A percentile compares a stretch with the other conserved stretches of the same genome.
phyloP scores from a whole-genome alignment of 2,329 filamentous ascomycete genomes.

The Ascochyta viciae-villosae region DNA sequence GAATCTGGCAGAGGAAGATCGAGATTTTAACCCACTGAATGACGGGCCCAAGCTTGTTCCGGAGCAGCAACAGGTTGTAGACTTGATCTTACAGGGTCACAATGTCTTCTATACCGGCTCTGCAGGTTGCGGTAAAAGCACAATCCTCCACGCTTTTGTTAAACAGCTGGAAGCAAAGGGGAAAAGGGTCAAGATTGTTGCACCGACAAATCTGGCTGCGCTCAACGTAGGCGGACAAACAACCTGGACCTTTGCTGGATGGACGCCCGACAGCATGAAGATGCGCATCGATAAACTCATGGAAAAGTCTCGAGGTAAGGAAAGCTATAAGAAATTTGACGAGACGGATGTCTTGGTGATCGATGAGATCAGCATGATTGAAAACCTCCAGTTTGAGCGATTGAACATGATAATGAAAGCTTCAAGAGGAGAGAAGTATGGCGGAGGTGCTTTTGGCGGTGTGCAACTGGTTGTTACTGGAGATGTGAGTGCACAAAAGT shows the following conservation, averaged over 20 bases:
- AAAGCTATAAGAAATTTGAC: conserved; percentile 39
- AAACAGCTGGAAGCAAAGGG: conserved; percentile 46
- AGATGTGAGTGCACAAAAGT: conserved; percentile 47
- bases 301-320: conserved; percentile 40
- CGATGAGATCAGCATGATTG: conserved; percentile 72
- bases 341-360: conserved; percentile 65
- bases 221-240: conserved; percentile 64
- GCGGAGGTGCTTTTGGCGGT: conserved; percentile 52
- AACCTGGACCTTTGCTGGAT: conserved; percentile 64
- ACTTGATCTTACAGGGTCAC: conserved; percentile 58
- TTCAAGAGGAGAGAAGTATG: conserved; percentile 28
- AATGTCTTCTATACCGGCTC: conserved; percentile 72
- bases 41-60: conserved; percentile 46
- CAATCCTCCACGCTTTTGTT: conserved; percentile 60
- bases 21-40: neutral
- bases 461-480: conserved; percentile 65
- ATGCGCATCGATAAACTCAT: conserved; percentile 48
- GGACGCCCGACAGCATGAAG: conserved; percentile 59
- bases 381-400: conserved; percentile 62
- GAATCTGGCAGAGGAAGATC: neutral
- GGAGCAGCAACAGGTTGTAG: conserved; percentile 59
- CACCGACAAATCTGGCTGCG: conserved; percentile 67
- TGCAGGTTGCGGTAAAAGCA: conserved; percentile 67
- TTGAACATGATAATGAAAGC: conserved; percentile 56
- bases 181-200: conserved; percentile 59